Base-by-base conservation (phyloP, 2,329 filamentous ascomycete species). In the Orbilia brochopaga region DNA sequence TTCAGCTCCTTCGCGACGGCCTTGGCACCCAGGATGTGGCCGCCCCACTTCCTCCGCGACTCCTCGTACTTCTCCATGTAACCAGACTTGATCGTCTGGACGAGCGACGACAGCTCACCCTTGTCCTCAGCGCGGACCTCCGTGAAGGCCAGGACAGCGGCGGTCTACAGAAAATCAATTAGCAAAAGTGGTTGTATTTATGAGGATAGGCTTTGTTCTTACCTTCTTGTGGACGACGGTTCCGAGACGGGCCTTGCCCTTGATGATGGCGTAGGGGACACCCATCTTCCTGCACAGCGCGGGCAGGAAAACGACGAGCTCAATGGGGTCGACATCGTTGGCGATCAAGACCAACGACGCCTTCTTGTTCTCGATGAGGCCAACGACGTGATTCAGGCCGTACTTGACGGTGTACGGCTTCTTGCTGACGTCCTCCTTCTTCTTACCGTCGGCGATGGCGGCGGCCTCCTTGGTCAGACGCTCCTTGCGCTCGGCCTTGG, bases 211-310 rank as follows among this genome's bases (percentile, higher is more conserved):
- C 50, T 37, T 30, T 56, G 32, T 50, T 76, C 83, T 74, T 79
- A 92, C 90, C 89, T 99, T 99, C 90, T 99, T 97, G 90, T 99
- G 93, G 77, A 99, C 93, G 78, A 99, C 93, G 74, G 94, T 97
- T 78, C 94, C 94, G 79, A 99, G 91, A 84, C 94, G 89, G 78
- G 94, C 94, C 90, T 99, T 99, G 85, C 94, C 94, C 91, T 99
- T 99, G 81, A 99, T 88, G 79, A 99, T 97, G 81, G 92, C 94
- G 83, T 97, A 99, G 76, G 95, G 94, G 78, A 97, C 89, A 85
- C 95, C 95, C 93, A 99, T 99, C 91, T 99, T 99, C 84, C 93
- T 90, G 91, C 94, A 99, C 78, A 99, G 90, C 79, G 94, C 92
- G 78, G 94, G 94, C 76, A 99, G 88, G 90, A 96, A 99, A 83